Base-by-base conservation (phyloP, 2,329 filamentous ascomycete species). In the Zymoseptoria crescenta region DNA sequence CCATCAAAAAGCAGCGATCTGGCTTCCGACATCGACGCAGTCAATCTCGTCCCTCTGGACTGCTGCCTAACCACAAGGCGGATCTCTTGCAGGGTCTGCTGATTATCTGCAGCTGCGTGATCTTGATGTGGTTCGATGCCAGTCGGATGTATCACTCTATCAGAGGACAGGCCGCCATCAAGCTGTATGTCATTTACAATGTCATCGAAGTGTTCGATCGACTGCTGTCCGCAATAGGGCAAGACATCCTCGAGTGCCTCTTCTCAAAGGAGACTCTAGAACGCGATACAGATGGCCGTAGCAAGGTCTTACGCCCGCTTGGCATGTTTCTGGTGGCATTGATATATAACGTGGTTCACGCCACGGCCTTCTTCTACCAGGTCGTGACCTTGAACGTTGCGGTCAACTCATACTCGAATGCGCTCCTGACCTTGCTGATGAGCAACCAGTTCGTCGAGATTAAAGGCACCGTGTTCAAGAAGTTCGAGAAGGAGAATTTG, bases 361-460 rank as follows among this genome's bases (percentile, higher is more conserved):
- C 93, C 0, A 86, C 91, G 0, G 87, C 91, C 0, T 79, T 99
- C 0, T 97, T 99, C 74, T 97, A 96, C 73, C 94, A 99, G 70
- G 93, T 97, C 66, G 96, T 99, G 67, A 96, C 94, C 0, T 82
- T 99, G 56, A 99, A 99, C 64, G 95, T 99, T 3, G 94, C 94
- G 0, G 93, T 99, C 67, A 99, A 99, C 74, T 96, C 93, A 0
- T 99, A 99, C 74, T 96, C 92, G 0, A 99, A 99, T 70, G 93
- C 94, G 0, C 79, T 99, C 4, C 80, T 99, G 35, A 96, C 94
- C 0, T 82, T 99, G 0, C 80, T 99, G 1, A 84, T 99, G 72
- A 96, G 92, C 6, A 99, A 97, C 70, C 95, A 99, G 71, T 99
- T 99, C 69, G 94, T 99, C 50, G 94, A 99, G 76, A 96, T 99